These are phyloP conservation scores for Ramaria sp. DNA, from an alignment of 768 basidiomycete genomes.

Conservation along the genomic window DNA sequence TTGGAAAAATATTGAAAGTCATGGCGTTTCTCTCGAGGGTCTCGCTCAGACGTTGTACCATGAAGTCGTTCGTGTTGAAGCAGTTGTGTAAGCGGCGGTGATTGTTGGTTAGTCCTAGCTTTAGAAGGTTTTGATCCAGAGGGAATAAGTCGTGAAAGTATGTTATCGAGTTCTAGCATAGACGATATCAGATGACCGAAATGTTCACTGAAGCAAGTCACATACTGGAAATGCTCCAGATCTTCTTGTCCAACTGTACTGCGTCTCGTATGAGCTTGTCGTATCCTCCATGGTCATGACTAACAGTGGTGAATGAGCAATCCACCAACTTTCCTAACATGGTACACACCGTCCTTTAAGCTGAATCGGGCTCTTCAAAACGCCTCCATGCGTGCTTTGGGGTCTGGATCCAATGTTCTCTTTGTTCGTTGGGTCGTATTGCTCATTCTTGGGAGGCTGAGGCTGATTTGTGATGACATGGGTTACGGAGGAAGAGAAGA, in stretches of 20 bases:
- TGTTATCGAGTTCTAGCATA: constrained; percentile 1
- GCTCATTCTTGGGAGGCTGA: constrained; percentile 17
- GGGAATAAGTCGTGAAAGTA: constrained; percentile 16
- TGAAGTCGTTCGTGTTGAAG: constrained; percentile 58
- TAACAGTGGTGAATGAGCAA: neutral
- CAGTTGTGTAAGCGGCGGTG: constrained; percentile 44
- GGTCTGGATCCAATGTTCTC: constrained; percentile 44
- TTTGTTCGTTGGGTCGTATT: constrained; percentile 38
- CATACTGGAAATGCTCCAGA: constrained; percentile 53
- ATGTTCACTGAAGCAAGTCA: neutral
- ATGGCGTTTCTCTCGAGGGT: constrained; percentile 77
- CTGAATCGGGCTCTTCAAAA: constrained; percentile 57
- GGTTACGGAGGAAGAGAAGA: constrained; percentile 79
- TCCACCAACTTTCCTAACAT: neutral
- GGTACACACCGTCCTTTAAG: constrained; percentile 42
- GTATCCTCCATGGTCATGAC: constrained; percentile 18
- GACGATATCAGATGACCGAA: neutral
- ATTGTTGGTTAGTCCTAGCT: constrained; percentile 20
- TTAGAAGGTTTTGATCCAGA: constrained; percentile 20
- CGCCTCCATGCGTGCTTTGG: constrained; percentile 17
- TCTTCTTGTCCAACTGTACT: constrained; percentile 62
- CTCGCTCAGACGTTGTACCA: constrained; percentile 81
- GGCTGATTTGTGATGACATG: constrained; percentile 72
- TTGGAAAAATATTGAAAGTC: constrained; percentile 83
- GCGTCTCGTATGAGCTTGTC: constrained; percentile 58